Percentiles rank a stretch among this genome's conserved stretches.
Conservation (phyloP, 2,329 filamentous ascomycete species). For the Penicillium italicum region DNA sequence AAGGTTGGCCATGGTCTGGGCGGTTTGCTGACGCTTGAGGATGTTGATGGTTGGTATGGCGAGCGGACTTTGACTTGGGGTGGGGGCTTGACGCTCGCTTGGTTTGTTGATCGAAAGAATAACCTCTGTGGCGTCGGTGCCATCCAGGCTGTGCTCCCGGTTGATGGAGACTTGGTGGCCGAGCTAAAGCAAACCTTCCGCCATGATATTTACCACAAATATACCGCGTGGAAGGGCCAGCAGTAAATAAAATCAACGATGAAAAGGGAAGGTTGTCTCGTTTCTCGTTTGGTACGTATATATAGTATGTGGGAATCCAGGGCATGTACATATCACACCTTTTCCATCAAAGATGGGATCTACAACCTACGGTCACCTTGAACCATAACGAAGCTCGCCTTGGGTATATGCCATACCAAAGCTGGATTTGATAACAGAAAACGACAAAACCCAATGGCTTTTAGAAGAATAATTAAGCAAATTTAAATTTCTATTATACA, state of each 20-base stretch:
- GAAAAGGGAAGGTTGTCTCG: no score
- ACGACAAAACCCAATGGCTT: neutral
- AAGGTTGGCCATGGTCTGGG: constrained; percentile 44
- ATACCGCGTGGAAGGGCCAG: constrained; percentile 28
- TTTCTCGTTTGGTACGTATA: neutral
- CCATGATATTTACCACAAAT: constrained; percentile 43
- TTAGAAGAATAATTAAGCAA: neutral
- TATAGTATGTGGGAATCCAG: no score
- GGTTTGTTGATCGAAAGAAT: constrained; percentile 52
- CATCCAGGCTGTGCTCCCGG: constrained; percentile 39
- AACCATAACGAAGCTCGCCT: neutral
- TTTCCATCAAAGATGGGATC: neutral
- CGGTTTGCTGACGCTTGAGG: constrained; percentile 42
- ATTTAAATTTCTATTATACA: neutral
- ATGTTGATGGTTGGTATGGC: constrained; percentile 45
- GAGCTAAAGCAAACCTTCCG: constrained; percentile 45
- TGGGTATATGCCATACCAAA: neutral
- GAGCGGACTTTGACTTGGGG: constrained; percentile 47
- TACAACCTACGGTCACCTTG: neutral
- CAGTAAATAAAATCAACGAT: neutral
- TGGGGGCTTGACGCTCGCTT: constrained; percentile 46
- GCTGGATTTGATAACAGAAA: neutral
- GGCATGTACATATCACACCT: neutral
- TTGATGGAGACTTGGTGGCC: constrained; percentile 24
- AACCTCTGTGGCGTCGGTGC: constrained; percentile 45